These are phyloP conservation scores for Malassezia vespertilionis DNA, from an alignment of 1,284 basidiomycete genomes.

Conservation along the genomic window DNA sequence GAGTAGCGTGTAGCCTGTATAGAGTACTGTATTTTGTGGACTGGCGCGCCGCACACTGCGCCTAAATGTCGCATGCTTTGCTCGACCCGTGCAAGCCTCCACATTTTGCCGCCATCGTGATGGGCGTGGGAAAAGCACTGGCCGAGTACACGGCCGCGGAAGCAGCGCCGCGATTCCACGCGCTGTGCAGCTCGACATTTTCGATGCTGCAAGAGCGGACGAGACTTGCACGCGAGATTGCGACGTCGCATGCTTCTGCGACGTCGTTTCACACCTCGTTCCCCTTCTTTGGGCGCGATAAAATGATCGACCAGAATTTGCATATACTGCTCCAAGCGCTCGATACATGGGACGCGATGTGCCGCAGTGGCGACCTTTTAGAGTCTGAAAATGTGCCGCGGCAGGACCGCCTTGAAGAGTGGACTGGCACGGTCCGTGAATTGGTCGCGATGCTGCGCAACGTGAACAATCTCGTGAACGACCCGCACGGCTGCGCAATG, in stretches of 20 bases:
- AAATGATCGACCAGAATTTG: conserved; percentile 8
- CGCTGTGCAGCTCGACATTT: conserved; percentile 8
- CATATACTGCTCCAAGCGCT: conserved; percentile 8
- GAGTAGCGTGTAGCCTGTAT: no score
- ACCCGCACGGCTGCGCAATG: conserved; percentile 11
- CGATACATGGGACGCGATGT: conserved; percentile 6
- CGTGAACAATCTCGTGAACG: conserved; percentile 12
- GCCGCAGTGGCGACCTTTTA: background rate
- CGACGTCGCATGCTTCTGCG: conserved; percentile 2
- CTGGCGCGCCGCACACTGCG: no score
- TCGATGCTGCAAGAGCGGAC: conserved; percentile 10
- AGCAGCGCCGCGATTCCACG: conserved; percentile 6
- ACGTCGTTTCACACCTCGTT: conserved; percentile 7
- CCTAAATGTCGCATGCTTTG: no score
- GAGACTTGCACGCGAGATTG: conserved; percentile 11
- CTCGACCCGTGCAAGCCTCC: background rate
- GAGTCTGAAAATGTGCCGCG: conserved; percentile 1
- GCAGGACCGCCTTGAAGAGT: background rate
- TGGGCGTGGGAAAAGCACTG: background rate
- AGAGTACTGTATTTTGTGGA: conserved; percentile 3
- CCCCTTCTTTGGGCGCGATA: conserved; percentile 14
- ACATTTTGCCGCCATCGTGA: background rate
- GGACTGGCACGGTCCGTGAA: conserved; percentile 8
- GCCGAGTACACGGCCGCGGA: background rate
- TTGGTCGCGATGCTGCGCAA: conserved; percentile 3